Base-by-base conservation (phyloP, 495 filamentous ascomycete genomes). In the Hypoxylon fragiforme region DNA sequence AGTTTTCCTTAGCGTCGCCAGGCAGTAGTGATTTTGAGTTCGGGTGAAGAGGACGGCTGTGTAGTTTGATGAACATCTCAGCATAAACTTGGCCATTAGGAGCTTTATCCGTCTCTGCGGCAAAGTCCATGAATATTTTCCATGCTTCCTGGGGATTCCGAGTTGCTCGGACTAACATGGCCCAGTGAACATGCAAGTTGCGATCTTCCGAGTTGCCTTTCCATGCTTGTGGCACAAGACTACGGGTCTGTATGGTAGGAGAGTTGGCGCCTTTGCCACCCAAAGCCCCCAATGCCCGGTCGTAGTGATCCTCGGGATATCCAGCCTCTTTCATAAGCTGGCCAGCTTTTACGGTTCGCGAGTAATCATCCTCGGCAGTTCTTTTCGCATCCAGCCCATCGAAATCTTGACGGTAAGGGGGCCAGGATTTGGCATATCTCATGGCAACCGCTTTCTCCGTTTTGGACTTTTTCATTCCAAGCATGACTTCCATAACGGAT, bases 31-130 rank as follows among this genome's bases (percentile, higher is more conserved):
- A 39, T 14, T 21, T 48, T 2, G 62, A 54, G 9, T 49, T 31
- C 5, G 34, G 18, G 19, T 22, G 16, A 8, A 62, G 45, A 1
- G 51, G 48, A 1, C 16, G 45, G 7, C 70, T 66, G 36, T 59
- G 66, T 11, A 78, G 54, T 52, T 78, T 79, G 20, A 64, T 45
- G 20, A 79, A 77, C 73, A 79, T 76, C 34, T 71, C 70, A 3
- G 60, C 67, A 41, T 78, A 78, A 9, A 74, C 67, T 15, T 62
- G 51, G n/a, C 49, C 13, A 26, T 62, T 62, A 0, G 73, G 73
- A 14, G 46, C 36, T 13, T 70, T 35, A 15, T 24, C 53, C 0
- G 45, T 47, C 12, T 64, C 51, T 14, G 45, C 14, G 5, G 65
- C 67, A 16, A 75, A 62, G 7, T 55, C 43, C n/a, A 59, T 50